Evolutionary conservation across 1,139 yeast species (phyloP).

Genomic region (Candida sanyaensis): DNA sequence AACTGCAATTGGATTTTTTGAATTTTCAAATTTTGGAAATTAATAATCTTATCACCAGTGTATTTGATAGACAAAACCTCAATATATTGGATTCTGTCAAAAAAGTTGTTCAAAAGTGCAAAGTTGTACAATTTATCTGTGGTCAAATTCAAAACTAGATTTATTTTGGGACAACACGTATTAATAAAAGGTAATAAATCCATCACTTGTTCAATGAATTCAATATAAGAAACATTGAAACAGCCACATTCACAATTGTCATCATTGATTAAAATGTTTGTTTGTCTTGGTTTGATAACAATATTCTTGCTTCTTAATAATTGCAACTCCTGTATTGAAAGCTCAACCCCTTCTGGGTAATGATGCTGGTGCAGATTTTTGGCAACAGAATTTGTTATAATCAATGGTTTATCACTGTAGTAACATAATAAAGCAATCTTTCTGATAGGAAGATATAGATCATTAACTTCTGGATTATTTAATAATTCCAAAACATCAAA

Average conservation of each 20-base stretch:
- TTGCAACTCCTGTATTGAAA: slow-evolving; percentile 11
- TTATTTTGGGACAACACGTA: slow-evolving; percentile 2
- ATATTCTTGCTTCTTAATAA: slow-evolving; percentile 19
- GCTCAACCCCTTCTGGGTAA: not conserved
- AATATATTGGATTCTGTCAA: not conserved
- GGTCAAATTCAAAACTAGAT: not conserved
- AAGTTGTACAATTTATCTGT: slow-evolving; percentile 3
- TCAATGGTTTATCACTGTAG: slow-evolving; percentile 13
- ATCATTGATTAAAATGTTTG: slow-evolving; percentile 16
- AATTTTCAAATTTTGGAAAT: slow-evolving; percentile 6
- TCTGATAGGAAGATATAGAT: slow-evolving; percentile 15
- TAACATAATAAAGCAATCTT: slow-evolving; percentile 21
- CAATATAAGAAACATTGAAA: not conserved
- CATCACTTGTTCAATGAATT: slow-evolving; percentile 1
- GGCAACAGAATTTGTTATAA: slow-evolving; percentile 16
- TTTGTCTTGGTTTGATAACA: slow-evolving; percentile 20
- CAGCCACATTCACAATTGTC: slow-evolving; percentile 3
- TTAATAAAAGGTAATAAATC: slow-evolving; percentile 2
- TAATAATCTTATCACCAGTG: slow-evolving; percentile 2
- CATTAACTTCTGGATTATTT: not conserved
- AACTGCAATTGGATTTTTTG: slow-evolving; percentile 9
- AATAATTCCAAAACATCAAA: slow-evolving; percentile 17
- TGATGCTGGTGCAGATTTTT: not conserved
- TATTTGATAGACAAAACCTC: slow-evolving; percentile 6
- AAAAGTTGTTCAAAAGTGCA: not conserved